Evolutionary conservation across 2,329 filamentous ascomycete genomes (phyloP).

Genomic region (Phaeoacremonium minimum): DNA sequence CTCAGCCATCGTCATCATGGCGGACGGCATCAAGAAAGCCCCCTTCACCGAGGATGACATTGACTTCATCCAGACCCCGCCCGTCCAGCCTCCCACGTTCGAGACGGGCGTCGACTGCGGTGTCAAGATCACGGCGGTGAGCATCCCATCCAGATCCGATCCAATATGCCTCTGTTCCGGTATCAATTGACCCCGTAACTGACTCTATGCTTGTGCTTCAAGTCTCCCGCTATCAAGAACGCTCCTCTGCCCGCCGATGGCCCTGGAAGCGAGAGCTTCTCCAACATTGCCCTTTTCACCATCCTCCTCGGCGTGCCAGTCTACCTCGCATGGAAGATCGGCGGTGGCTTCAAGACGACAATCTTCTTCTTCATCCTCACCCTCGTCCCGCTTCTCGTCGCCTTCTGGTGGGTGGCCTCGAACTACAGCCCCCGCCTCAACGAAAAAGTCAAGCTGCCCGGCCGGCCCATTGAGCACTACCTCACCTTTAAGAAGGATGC

Average conservation of each 20-base stretch:
- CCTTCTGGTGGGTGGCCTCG: slow-evolving; percentile 78
- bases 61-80: slow-evolving; percentile 59
- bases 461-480: slow-evolving; percentile 86
- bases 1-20: no score
- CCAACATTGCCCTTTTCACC: slow-evolving; percentile 70
- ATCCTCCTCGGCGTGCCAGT: slow-evolving; percentile 68
- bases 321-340: slow-evolving; percentile 76
- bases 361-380: slow-evolving; percentile 81
- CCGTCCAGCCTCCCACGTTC: slow-evolving; percentile 39
- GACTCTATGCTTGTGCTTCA: no score
- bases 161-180: no score
- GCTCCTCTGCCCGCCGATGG: slow-evolving; percentile 88
- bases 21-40: background rate
- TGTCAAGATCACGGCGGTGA: slow-evolving; percentile 49
- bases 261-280: slow-evolving; percentile 79
- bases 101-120: slow-evolving; percentile 49
- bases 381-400: slow-evolving; percentile 71
- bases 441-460: slow-evolving; percentile 83
- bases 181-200: slow-evolving; percentile 6
- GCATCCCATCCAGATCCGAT: slow-evolving; percentile 15
- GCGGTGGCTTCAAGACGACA: slow-evolving; percentile 82
- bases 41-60: slow-evolving; percentile 22
- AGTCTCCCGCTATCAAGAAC: slow-evolving; percentile 91
- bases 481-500: slow-evolving; percentile 68
- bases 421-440: slow-evolving; percentile 82